Evolutionary conservation across 2,329 filamentous ascomycete species (phyloP).

Genomic region (Fusarium proliferatum): DNA sequence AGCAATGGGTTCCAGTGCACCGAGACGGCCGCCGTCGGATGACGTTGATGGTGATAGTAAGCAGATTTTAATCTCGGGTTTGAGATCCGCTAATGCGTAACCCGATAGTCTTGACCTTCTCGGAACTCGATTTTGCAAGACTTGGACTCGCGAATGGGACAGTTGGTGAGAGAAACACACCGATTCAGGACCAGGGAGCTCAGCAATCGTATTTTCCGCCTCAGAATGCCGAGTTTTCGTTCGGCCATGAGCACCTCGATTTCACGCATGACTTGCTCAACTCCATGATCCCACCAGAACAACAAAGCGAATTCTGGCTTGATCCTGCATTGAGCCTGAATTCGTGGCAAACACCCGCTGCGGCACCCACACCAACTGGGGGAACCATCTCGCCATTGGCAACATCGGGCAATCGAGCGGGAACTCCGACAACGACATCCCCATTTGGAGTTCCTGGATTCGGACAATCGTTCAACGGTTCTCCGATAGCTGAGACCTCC

Average conservation of each 20-base stretch:
- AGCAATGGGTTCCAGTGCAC: neutral
- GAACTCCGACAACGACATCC: neutral
- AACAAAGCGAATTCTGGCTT: neutral
- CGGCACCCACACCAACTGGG: neutral
- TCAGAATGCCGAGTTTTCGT: neutral
- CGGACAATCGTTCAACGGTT: neutral
- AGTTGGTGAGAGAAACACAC: neutral
- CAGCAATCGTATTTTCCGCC: neutral
- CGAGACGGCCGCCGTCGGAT: neutral
- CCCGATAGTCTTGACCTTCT: conserved; percentile 28
- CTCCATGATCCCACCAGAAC: neutral
- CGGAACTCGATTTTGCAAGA: conserved; percentile 32
- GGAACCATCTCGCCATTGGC: neutral
- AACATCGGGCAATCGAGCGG: neutral
- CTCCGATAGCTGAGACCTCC: neutral
- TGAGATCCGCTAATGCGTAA: conserved; percentile 1
- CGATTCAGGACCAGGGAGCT: accelerated
- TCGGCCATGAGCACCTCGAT: neutral
- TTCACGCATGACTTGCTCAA: neutral
- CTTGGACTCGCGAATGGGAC: conserved; percentile 5
- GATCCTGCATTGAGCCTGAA: neutral
- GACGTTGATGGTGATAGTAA: conserved; percentile 30
- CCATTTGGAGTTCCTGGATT: neutral
- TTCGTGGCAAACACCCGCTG: neutral
- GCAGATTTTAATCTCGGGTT: neutral